phyloP scores from a whole-genome alignment of 495 filamentous ascomycete genomes.

The Penicillium canariense region DNA sequence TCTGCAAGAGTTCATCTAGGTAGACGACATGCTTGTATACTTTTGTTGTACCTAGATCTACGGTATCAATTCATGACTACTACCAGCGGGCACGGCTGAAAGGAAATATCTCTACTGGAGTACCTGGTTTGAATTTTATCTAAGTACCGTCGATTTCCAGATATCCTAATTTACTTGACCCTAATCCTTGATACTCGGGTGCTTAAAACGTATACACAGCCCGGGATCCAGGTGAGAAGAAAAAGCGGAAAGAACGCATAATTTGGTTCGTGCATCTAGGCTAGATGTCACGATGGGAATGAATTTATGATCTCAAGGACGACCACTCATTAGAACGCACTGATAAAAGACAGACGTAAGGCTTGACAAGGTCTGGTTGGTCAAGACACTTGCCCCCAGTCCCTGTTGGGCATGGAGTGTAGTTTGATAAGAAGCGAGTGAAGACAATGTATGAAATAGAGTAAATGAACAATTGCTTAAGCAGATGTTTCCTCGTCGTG shows the following conservation, averaged over 20 bases:
- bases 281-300: neutral
- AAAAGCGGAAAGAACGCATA: neutral
- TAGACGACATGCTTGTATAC: neutral
- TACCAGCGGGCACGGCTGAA: neutral
- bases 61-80: neutral
- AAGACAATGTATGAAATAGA: slow-evolving; percentile 9
- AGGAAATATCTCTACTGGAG: neutral
- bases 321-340: neutral
- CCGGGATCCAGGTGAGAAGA: neutral
- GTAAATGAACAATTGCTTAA: neutral
- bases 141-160: too few species aligned
- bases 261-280: neutral
- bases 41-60: neutral
- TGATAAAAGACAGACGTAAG: neutral
- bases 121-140: neutral
- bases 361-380: neutral
- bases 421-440: slow-evolving; percentile 5
- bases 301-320: neutral
- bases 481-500: slow-evolving; percentile 3
- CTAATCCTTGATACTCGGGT: too few species aligned
- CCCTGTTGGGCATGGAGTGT: slow-evolving; percentile 6
- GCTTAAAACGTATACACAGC: too few species aligned
- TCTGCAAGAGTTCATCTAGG: neutral
- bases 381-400: neutral
- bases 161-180: too few species aligned